phyloP scores from a whole-genome alignment of 1,139 yeast species.

The Spathaspora sp. region DNA sequence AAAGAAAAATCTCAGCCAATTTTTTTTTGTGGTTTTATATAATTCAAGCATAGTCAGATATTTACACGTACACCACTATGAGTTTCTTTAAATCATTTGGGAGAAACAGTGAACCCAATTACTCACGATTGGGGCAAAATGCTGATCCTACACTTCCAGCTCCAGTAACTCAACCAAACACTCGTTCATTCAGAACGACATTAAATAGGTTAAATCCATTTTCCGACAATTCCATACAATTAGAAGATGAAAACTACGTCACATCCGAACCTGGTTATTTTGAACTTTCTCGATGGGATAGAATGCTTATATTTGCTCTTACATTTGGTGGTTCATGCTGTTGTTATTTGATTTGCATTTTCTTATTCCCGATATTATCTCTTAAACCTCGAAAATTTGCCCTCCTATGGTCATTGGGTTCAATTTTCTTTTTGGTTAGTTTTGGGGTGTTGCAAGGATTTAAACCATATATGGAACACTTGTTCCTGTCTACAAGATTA shows the following conservation, averaged over 20 bases:
- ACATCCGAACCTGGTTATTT: conserved; percentile 47
- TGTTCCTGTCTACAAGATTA: conserved; percentile 50
- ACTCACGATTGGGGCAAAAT: conserved; percentile 33
- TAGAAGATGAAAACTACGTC: conserved; percentile 45
- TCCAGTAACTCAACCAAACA: conserved; percentile 32
- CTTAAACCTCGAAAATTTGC: conserved; percentile 62
- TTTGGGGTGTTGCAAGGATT: conserved; percentile 61
- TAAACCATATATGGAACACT: conserved; percentile 46
- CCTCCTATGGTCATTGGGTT: conserved; percentile 60
- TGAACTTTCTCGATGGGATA: conserved; percentile 57
- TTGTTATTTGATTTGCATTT: conserved; percentile 55
- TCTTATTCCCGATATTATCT: conserved; percentile 55
- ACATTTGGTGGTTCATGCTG: conserved; percentile 54
- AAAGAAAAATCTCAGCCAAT: not conserved
- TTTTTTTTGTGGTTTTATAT: too few relatives aligned
- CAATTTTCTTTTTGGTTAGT: conserved; percentile 54
- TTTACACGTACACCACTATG: conserved; percentile 19
- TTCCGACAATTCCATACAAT: conserved; percentile 33
- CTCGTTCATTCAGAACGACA: conserved; percentile 26
- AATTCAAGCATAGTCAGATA: too few relatives aligned
- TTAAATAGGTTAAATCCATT: conserved; percentile 44
- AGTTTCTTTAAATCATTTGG: conserved; percentile 39
- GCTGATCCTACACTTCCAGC: conserved; percentile 42
- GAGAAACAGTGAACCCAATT: conserved; percentile 16
- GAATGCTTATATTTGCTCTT: conserved; percentile 55